Percentiles rank a stretch among this genome's conserved stretches.
phyloP scores from a whole-genome alignment of 139 green algal species.

The Coelastrella sp. region DNA sequence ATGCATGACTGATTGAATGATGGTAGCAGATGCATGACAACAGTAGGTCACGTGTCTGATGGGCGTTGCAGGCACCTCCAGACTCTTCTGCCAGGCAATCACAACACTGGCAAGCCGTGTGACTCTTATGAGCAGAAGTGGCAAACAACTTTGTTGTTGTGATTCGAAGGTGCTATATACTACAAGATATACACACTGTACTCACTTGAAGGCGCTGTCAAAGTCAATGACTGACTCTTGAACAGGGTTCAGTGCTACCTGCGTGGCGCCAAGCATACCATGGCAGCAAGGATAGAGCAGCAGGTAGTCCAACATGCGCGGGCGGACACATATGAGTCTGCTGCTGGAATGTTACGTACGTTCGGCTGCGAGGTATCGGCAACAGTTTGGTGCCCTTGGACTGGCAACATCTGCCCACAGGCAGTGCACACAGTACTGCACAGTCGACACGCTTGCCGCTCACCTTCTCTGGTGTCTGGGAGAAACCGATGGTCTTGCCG shows the following conservation, averaged over 20 bases:
- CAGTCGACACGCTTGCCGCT: too few species aligned
- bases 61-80: too few species aligned
- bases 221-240: constrained; percentile 18
- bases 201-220: constrained; percentile 37
- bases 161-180: too few species aligned
- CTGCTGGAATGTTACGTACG: too few species aligned
- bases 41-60: too few species aligned
- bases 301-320: neutral
- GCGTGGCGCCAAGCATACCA: neutral
- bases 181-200: neutral
- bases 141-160: neutral
- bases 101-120: too few species aligned
- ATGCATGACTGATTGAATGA: neutral
- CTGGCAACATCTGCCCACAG: neutral
- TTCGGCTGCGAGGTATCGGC: too few species aligned
- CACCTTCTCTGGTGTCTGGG: constrained; percentile 37
- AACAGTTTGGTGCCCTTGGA: too few species aligned
- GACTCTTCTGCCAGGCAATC: too few species aligned
- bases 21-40: too few species aligned
- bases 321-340: too few species aligned
- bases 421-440: neutral
- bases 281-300: neutral
- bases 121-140: neutral
- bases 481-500: constrained; percentile 20
- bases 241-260: constrained; percentile 39